A percentile compares a stretch with the other conserved stretches of the same genome.
phyloP scores from a whole-genome alignment of 768 basidiomycete species.

The Serendipita indica region DNA sequence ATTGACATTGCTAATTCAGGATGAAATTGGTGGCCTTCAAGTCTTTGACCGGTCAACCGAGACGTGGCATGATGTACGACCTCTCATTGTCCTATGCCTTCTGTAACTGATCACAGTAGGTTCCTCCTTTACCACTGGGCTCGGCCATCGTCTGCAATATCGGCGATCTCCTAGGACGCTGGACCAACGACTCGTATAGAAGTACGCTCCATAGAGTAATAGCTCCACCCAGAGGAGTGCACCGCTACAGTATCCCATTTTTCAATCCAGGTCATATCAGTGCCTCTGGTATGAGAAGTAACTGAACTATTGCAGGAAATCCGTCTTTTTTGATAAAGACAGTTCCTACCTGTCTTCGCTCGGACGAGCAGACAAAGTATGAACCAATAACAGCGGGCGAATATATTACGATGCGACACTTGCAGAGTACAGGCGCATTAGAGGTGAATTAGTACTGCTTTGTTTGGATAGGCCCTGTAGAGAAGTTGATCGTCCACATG shows the following conservation, averaged over 20 bases:
- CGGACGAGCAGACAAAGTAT: neutral
- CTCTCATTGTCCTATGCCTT: neutral
- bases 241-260: constrained; percentile 7
- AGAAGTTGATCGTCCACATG: too few relatives aligned
- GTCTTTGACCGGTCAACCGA: neutral
- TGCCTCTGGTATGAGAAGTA: neutral
- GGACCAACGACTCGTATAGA: constrained; percentile 2
- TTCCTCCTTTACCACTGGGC: neutral
- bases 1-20: neutral
- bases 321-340: neutral
- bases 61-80: neutral
- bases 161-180: neutral
- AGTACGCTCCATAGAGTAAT: constrained; percentile 1
- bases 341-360: neutral
- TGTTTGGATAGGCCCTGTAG: too few relatives aligned
- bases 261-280: neutral
- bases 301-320: neutral
- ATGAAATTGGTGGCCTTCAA: constrained; percentile 7
- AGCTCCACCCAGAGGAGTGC: neutral
- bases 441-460: too few relatives aligned
- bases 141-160: constrained; percentile 1
- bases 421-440: neutral
- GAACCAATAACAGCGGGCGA: neutral
- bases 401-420: neutral
- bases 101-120: neutral